A percentile compares a stretch with the other conserved stretches of the same genome.
phyloP scores from a whole-genome alignment of 805 yeast genomes.

The Candida bentonensis region DNA sequence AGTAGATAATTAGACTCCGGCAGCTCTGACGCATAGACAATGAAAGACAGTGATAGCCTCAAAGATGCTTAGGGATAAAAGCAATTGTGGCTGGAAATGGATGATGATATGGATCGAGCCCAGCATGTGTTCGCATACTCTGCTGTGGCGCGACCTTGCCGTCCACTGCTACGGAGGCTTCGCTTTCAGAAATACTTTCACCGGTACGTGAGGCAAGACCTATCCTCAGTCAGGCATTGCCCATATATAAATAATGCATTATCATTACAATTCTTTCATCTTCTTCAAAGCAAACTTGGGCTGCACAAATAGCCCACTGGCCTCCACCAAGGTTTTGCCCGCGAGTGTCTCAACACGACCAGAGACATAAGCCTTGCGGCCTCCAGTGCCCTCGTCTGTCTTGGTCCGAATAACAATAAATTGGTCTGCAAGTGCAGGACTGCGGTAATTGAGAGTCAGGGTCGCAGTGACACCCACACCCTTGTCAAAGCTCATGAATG shows the following conservation, averaged over 20 bases:
- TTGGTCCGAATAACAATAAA: neutral
- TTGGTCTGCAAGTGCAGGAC: neutral
- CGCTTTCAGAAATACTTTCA: too few relatives aligned
- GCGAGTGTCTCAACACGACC: neutral
- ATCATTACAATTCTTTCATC: neutral
- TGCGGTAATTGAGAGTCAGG: neutral
- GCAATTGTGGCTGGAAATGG: too few relatives aligned
- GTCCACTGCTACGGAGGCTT: too few relatives aligned
- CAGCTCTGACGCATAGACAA: too few relatives aligned
- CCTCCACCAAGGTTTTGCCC: neutral
- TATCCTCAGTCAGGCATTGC: too few relatives aligned
- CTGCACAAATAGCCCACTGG: neutral
- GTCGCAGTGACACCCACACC: neutral
- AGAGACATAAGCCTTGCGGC: conserved; percentile 1
- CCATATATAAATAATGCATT: neutral
- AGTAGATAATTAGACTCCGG: too few relatives aligned
- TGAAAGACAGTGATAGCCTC: too few relatives aligned
- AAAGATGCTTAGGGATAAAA: too few relatives aligned
- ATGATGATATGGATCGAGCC: too few relatives aligned
- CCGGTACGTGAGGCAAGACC: too few relatives aligned
- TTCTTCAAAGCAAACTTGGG: neutral
- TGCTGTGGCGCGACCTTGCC: too few relatives aligned
- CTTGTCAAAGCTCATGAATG: conserved; percentile 1
- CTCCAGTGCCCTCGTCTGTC: neutral
- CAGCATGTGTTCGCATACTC: too few relatives aligned